phyloP scores from a whole-genome alignment of 73 alveolate genomes.

The Stentor coeruleus region DNA sequence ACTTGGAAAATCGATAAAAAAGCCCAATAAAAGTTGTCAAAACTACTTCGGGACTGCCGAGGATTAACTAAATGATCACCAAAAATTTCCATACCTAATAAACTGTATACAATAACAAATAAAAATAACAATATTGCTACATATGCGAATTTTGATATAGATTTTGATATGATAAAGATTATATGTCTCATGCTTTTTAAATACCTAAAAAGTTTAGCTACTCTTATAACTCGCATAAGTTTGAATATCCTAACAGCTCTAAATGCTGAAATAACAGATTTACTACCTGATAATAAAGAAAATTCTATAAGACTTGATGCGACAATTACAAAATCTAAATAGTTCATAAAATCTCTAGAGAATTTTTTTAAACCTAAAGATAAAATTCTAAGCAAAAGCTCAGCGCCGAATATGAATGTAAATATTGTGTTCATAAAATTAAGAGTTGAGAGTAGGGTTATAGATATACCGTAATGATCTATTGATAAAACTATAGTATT shows the following conservation, averaged over 20 bases:
- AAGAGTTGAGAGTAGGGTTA: constrained; percentile 28
- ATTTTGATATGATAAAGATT: constrained; percentile 66
- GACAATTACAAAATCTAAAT: constrained; percentile 61
- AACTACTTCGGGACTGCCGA: constrained; percentile 65
- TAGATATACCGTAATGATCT: constrained; percentile 60
- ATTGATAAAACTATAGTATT: constrained; percentile 72
- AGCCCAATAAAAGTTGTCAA: constrained; percentile 80
- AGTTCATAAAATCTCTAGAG: constrained; percentile 71
- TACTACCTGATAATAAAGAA: constrained; percentile 58
- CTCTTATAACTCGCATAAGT: constrained; percentile 35
- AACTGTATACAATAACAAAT: constrained; percentile 60
- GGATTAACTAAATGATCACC: constrained; percentile 34
- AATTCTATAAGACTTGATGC: constrained; percentile 3
- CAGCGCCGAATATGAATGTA: constrained; percentile 66
- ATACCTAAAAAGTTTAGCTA: constrained; percentile 47
- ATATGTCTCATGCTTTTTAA: constrained; percentile 59
- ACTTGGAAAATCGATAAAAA: constrained; percentile 35
- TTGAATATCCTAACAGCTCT: constrained; percentile 31
- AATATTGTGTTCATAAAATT: constrained; percentile 47
- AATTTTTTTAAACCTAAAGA: constrained; percentile 68
- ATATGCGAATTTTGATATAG: constrained; percentile 48
- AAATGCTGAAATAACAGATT: constrained; percentile 39
- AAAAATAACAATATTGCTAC: constrained; percentile 54
- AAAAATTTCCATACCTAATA: constrained; percentile 45
- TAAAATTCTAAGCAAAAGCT: constrained; percentile 60